Percentiles rank a stretch among this genome's conserved stretches.
Evolutionary conservation across 176 grass and related monocot genomes (phyloP).

Genomic region (Themeda triandra): DNA sequence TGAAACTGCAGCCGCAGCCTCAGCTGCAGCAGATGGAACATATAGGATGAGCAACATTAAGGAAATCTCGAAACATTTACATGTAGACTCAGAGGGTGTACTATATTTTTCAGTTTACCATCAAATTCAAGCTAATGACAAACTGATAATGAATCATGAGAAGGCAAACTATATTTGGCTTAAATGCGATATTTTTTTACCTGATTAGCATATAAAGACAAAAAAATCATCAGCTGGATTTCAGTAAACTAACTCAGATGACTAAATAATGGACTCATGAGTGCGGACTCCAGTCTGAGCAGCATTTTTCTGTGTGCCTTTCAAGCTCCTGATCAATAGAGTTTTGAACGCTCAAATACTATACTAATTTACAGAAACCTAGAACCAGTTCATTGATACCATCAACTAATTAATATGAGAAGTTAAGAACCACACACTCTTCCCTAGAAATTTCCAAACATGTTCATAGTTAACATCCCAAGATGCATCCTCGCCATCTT

Average conservation of each 20-base stretch:
- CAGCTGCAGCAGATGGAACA: too few species aligned
- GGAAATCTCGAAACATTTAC: not conserved
- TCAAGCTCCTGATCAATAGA: not conserved
- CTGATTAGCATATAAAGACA: not conserved
- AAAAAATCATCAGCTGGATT: not conserved
- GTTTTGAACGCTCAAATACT: not conserved
- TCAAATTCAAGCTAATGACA: not conserved
- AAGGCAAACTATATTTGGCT: not conserved
- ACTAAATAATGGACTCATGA: not conserved
- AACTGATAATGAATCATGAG: not conserved
- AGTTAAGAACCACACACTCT: not conserved
- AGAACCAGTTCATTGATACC: not conserved
- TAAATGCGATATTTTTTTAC: not conserved
- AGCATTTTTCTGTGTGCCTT: not conserved
- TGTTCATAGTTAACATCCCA: not conserved
- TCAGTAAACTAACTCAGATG: not conserved
- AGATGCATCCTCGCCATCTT: not conserved
- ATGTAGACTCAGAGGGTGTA: not conserved
- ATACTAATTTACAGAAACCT: conserved; percentile 1
- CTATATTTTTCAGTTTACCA: not conserved
- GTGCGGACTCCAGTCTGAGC: not conserved
- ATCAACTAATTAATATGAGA: not conserved
- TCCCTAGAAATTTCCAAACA: not conserved
- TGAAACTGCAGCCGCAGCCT: too few species aligned
- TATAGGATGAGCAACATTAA: not conserved